These are phyloP conservation scores for Lodderomyces pseudojiufengensis DNA, from an alignment of 1,139 yeast genomes.

Conservation along the genomic window DNA sequence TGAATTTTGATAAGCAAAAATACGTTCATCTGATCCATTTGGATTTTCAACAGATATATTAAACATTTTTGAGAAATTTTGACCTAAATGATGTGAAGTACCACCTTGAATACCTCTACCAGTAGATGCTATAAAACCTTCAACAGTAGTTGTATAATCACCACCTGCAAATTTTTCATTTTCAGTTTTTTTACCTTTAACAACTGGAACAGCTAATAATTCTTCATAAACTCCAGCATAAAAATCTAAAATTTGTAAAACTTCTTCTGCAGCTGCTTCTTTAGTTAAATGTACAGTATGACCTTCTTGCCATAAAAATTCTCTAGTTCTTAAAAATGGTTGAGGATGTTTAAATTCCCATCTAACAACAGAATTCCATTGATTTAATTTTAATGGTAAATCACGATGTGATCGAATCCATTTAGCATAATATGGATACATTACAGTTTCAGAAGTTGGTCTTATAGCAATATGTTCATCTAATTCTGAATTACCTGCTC, in stretches of 20 bases:
- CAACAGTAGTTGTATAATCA: conserved; percentile 89
- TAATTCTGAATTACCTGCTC: conserved; percentile 88
- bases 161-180: conserved; percentile 99
- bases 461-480: conserved; percentile 99
- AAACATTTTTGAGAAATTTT: conserved; percentile 98
- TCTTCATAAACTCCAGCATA: conserved; percentile 85
- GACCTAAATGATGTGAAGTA: conserved; percentile 96
- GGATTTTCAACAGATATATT: conserved; percentile 94
- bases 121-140: conserved; percentile 95
- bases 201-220: conserved; percentile 93
- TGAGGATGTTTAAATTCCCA: conserved; percentile 99
- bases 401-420: conserved; percentile 99
- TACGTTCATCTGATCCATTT: conserved; percentile 80
- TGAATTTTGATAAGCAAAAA: conserved; percentile 92
- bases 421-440: conserved; percentile 99
- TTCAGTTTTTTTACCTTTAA: conserved; percentile 93
- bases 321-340: conserved; percentile 98
- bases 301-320: conserved; percentile 99
- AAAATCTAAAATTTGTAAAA: conserved; percentile 77
- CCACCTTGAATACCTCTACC: conserved; percentile 99
- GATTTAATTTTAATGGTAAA: conserved; percentile 91
- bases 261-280: conserved; percentile 81
- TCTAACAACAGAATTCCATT: conserved; percentile 99
- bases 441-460: conserved; percentile 99
- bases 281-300: conserved; percentile 92